Evolutionary conservation across 2,329 filamentous ascomycete genomes (phyloP), one percentile per base, ranked within the genome.

Genomic region (Zopfia rhizophila): DNA sequence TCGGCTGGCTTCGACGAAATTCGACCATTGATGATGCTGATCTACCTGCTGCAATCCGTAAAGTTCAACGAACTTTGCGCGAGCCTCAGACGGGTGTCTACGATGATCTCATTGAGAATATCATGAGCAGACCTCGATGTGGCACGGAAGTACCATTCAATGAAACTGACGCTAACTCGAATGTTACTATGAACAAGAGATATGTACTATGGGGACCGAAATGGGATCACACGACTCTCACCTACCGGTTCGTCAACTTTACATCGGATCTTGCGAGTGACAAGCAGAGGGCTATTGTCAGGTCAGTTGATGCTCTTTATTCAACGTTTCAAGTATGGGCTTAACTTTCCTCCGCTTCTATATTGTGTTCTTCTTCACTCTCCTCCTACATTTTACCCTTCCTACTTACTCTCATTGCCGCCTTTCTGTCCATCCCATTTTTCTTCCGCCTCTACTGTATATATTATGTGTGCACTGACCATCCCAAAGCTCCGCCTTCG

Each of bases 201-300:
- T 67, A 56, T 42, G 59, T 64, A 14, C 39, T 66, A 3, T 66
- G 61, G 61, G 64, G 61, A 10, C 50, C 61, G 5, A 65, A 61
- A 24, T 65, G 64, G 64, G 48, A 60, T 21, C 57, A 61, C 30
- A 53, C 56, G 7, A 40, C 55, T 2, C 32, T 67, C 22, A 66
- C 62, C 0, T 67, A 65, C 49, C 56, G 54, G 10, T 61, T 66
- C 31, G 30, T 58, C 17, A 66, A 56, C 38, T 66, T 58, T 21
- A 60, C 64, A 4, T 38, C 33, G 16, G 63, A 66, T 29, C 16
- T 64, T n/a, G 28, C 58, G 23, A 23, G 32, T 14, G 48, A 45
- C 13, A 47, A 40, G 19, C 63, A 65, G 38, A 50, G 53, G 33
- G 42, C 48, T 8, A 56, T 58, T 19, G 24, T 67, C 14, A 64